These are phyloP conservation scores for Crotalaria pallida DNA, from an alignment of 306 rosid species.

Conservation along the genomic window DNA sequence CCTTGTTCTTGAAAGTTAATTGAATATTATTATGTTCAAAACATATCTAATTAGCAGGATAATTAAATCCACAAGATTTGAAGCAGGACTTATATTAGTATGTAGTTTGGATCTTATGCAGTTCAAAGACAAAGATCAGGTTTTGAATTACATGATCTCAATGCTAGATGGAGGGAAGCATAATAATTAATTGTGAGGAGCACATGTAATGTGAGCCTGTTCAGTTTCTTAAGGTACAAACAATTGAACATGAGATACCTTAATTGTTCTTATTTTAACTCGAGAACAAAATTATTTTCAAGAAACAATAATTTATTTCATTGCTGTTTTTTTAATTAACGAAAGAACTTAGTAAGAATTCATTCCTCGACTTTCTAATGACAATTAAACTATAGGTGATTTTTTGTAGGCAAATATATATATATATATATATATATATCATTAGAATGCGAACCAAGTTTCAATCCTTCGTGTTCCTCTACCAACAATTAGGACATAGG, in stretches of 20 bases:
- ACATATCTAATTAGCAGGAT: not conserved
- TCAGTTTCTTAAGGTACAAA: conserved; percentile 15
- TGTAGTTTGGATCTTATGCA: conserved; percentile 40
- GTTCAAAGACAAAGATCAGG: conserved; percentile 35
- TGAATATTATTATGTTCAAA: not conserved
- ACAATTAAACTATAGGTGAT: no score
- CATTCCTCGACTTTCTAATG: not conserved
- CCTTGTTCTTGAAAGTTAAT: not conserved
- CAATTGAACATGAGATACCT: conserved; percentile 1
- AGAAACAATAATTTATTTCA: not conserved
- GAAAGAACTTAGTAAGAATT: not conserved
- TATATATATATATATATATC: no score
- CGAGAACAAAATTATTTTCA: not conserved
- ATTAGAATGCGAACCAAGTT: no score
- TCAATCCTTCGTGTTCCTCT: no score
- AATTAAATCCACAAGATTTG: conserved; percentile 8
- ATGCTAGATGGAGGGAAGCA: conserved; percentile 24
- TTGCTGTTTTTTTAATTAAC: not conserved
- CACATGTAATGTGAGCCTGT: conserved; percentile 31
- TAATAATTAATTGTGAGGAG: conserved; percentile 22
- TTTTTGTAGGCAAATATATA: no score
- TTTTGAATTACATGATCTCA: conserved; percentile 27
- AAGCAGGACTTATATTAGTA: not conserved
- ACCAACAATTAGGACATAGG: not conserved
- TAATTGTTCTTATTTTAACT: not conserved